Conservation (phyloP, 2,329 filamentous ascomycete species). For the Sporothrix inflata region DNA sequence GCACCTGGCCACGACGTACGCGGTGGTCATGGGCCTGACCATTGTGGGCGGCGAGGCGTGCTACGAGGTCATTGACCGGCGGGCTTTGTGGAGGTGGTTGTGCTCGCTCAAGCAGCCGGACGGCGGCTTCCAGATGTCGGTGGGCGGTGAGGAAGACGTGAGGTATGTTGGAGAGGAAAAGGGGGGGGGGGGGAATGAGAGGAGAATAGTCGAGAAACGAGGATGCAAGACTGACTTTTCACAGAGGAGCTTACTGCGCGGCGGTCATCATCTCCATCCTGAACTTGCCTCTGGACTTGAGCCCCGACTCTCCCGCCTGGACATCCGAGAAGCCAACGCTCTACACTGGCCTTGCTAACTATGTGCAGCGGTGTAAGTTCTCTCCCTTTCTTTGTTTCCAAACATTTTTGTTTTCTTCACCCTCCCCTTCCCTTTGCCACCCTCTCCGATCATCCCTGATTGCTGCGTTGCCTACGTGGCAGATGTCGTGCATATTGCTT, state of each 20-base stretch:
- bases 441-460: not conserved
- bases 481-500: conserved; percentile 25
- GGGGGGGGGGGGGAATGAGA: not conserved
- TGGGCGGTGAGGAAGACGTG: conserved; percentile 90
- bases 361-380: conserved; percentile 75
- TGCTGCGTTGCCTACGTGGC: conserved; percentile 27
- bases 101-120: conserved; percentile 81
- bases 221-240: not conserved
- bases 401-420: not conserved
- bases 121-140: conserved; percentile 86
- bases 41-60: conserved; percentile 74
- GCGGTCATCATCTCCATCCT: conserved; percentile 82
- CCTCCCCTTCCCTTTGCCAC: conserved; percentile 5
- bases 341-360: conserved; percentile 74
- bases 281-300: conserved; percentile 76
- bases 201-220: not conserved
- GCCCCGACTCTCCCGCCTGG: conserved; percentile 70
- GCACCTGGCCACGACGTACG: conserved; percentile 89
- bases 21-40: conserved; percentile 75
- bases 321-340: conserved; percentile 65
- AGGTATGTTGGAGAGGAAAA: conserved; percentile 57
- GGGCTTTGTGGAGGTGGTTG: conserved; percentile 88
- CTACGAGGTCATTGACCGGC: conserved; percentile 77
- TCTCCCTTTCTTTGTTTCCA: conserved; percentile 27
- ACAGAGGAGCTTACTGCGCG: conserved; percentile 87